Conservation (phyloP, 768 basidiomycete genomes). For the Leccinum longicurvipes region DNA sequence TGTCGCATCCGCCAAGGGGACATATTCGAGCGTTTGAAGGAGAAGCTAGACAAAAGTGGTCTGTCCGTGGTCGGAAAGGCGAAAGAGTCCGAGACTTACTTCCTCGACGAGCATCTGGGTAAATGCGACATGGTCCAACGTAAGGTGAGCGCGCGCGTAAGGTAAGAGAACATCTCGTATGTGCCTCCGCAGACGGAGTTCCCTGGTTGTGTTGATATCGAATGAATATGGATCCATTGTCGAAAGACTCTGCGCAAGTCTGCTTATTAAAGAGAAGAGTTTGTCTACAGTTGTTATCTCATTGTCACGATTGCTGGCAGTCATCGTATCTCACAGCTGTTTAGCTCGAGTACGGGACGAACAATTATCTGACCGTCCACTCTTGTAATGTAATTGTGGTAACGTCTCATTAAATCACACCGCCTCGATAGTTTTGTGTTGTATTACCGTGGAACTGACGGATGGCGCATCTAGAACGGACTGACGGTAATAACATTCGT, state of each 20-base stretch:
- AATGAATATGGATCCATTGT: conserved; percentile 17
- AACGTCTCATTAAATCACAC: conserved; percentile 13
- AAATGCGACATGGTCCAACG: conserved; percentile 51
- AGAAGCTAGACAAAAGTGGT: conserved; percentile 36
- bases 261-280: neutral
- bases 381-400: neutral
- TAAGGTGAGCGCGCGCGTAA: conserved; percentile 52
- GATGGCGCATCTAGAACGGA: conserved; percentile 4
- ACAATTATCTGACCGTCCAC: conserved; percentile 1
- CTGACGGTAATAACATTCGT: neutral
- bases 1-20: conserved; percentile 49
- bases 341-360: neutral
- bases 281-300: neutral
- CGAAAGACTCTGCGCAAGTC: neutral
- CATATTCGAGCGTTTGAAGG: conserved; percentile 35
- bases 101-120: conserved; percentile 49
- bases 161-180: conserved; percentile 52
- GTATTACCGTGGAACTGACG: conserved; percentile 2
- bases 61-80: neutral
- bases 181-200: conserved; percentile 36
- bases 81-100: conserved; percentile 26
- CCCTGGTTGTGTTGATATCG: conserved; percentile 16
- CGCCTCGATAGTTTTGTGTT: neutral
- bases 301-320: neutral
- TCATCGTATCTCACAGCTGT: neutral